Conservation (phyloP, 2,329 filamentous ascomycete genomes). For the Pezicula neosporulosa region DNA sequence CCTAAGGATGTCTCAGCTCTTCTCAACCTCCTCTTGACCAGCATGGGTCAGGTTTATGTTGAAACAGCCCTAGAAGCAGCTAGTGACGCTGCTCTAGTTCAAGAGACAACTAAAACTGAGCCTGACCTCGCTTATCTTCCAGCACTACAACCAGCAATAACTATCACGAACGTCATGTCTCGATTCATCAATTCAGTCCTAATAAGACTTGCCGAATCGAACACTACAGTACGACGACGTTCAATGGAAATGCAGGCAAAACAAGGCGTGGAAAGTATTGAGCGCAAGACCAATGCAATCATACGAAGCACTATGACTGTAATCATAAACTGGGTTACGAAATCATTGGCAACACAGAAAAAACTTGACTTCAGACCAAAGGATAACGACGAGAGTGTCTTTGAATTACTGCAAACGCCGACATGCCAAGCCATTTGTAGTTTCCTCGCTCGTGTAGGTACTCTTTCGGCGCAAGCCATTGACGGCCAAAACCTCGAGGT, state of each 20-base stretch:
- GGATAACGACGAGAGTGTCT: constrained; percentile 51
- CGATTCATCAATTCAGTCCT: constrained; percentile 89
- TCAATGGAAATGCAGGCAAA: constrained; percentile 67
- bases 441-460: constrained; percentile 70
- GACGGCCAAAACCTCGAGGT: constrained; percentile 80
- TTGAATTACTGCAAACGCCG: constrained; percentile 79
- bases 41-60: constrained; percentile 81
- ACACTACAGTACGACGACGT: constrained; percentile 75
- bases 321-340: constrained; percentile 58
- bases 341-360: constrained; percentile 62
- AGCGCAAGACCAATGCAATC: constrained; percentile 66
- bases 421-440: constrained; percentile 79
- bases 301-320: constrained; percentile 67
- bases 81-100: constrained; percentile 67
- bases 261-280: constrained; percentile 56
- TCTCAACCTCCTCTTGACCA: constrained; percentile 76
- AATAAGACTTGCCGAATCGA: constrained; percentile 82
- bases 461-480: constrained; percentile 62
- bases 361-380: constrained; percentile 69
- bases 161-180: constrained; percentile 88
- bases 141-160: constrained; percentile 76
- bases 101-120: constrained; percentile 78
- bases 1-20: constrained; percentile 90
- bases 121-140: constrained; percentile 85
- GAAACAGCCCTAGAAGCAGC: constrained; percentile 67